phyloP scores from a whole-genome alignment of 164 flowering plant species.

The Umbellularia californica region DNA sequence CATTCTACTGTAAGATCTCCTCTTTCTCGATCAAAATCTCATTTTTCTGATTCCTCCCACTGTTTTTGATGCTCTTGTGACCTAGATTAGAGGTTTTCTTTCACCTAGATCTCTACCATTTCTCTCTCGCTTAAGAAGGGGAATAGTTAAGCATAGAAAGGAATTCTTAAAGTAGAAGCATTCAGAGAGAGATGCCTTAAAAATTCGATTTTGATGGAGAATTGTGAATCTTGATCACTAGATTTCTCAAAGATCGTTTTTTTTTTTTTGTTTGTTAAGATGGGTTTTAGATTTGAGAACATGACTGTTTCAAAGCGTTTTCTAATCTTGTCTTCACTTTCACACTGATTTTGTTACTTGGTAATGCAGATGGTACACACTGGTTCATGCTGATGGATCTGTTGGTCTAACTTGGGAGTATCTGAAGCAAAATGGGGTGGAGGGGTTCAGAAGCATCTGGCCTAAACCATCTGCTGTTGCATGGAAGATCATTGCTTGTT shows the following conservation, averaged over 20 bases:
- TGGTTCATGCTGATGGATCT: conserved; percentile 96
- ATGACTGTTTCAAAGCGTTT: background rate
- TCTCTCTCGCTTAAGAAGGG: background rate
- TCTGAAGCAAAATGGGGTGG: conserved; percentile 57
- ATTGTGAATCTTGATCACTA: too few relatives aligned
- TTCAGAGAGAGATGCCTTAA: too few relatives aligned
- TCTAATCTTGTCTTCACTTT: background rate
- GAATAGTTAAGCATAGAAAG: background rate
- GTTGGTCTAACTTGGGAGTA: conserved; percentile 52
- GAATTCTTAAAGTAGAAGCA: background rate
- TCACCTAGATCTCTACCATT: background rate
- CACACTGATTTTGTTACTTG: background rate
- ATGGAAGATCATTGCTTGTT: conserved; percentile 75
- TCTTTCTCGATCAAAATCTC: background rate
- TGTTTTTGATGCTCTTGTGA: too few relatives aligned
- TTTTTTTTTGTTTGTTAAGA: background rate
- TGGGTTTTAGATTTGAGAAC: background rate
- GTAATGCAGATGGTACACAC: conserved; percentile 88
- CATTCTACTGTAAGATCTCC: conserved; percentile 67
- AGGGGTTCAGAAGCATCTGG: conserved; percentile 71
- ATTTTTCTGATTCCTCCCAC: too few relatives aligned
- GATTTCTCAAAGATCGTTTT: too few relatives aligned
- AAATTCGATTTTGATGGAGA: too few relatives aligned
- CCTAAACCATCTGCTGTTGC: conserved; percentile 79
- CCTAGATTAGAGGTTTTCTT: too few relatives aligned